Percentiles rank a stretch among this genome's conserved stretches.
Conservation (phyloP, 2,329 filamentous ascomycete species). For the Fusarium sp. region DNA sequence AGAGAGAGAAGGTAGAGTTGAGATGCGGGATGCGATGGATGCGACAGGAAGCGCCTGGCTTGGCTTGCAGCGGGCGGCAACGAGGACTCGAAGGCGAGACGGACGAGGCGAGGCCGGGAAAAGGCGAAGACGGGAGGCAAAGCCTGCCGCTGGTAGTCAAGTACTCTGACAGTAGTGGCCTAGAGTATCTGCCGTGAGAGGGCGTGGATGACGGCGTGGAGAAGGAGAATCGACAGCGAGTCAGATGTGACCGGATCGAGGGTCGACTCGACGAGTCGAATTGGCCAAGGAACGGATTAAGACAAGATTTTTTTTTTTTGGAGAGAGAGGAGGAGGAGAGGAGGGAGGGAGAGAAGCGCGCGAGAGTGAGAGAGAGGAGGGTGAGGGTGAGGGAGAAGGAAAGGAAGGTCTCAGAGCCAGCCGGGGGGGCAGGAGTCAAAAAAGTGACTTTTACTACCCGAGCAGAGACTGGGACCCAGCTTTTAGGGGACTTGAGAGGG, state of each 20-base stretch:
- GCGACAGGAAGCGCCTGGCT: background rate
- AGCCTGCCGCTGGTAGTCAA: constrained; percentile 33
- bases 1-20: background rate
- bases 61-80: constrained; percentile 8
- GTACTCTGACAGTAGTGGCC: constrained; percentile 5
- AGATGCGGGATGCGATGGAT: constrained; percentile 6
- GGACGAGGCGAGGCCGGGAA: constrained; percentile 22
- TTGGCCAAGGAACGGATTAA: constrained; percentile 30
- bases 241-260: constrained; percentile 33
- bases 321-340: background rate
- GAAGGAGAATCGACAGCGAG: constrained; percentile 34
- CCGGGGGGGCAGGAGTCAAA: constrained; percentile 19
- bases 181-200: constrained; percentile 24
- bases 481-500: constrained; percentile 22
- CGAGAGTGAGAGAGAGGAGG: background rate
- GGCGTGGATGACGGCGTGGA: constrained; percentile 23
- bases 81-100: constrained; percentile 12
- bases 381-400: constrained; percentile 12
- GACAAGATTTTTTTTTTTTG: constrained; percentile 24
- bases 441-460: constrained; percentile 29
- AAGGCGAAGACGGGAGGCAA: constrained; percentile 25
- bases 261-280: constrained; percentile 32
- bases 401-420: constrained; percentile 27
- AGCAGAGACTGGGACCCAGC: constrained; percentile 20
- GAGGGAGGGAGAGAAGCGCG: constrained; percentile 3